Conservation (phyloP, 1,139 yeast species). For the Debaryomyces subglobosus region DNA sequence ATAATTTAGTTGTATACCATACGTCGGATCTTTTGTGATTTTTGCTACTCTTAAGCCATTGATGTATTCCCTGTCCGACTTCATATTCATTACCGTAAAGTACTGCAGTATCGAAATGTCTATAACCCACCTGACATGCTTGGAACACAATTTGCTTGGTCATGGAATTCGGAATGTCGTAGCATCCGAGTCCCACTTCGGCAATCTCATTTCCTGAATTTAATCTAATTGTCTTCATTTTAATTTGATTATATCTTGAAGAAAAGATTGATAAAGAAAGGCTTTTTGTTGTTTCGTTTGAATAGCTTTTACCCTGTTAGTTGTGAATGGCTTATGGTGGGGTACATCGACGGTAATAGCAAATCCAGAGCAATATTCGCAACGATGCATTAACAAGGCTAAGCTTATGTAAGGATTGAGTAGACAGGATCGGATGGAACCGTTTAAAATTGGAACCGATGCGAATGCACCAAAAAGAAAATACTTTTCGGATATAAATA, state of each 20-base stretch:
- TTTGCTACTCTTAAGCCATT: conserved; percentile 57
- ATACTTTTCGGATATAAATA: neutral
- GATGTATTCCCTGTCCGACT: conserved; percentile 54
- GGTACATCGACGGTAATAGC: neutral
- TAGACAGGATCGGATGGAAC: neutral
- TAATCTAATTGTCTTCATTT: conserved; percentile 15
- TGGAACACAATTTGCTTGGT: conserved; percentile 43
- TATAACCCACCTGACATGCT: conserved; percentile 54
- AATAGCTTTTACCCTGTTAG: too few relatives aligned
- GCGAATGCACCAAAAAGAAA: neutral
- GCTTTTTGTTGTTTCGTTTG: too few relatives aligned
- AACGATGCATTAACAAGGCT: neutral
- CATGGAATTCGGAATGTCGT: conserved; percentile 28
- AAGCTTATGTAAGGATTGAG: neutral
- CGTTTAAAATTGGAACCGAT: neutral
- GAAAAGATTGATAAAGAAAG: too few relatives aligned
- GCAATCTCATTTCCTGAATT: conserved; percentile 35
- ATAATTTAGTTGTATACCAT: conserved; percentile 58
- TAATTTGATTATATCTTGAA: neutral
- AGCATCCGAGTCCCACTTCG: conserved; percentile 42
- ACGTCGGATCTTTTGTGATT: conserved; percentile 57
- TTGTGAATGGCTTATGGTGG: neutral
- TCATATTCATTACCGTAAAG: conserved; percentile 59
- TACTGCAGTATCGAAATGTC: conserved; percentile 64
- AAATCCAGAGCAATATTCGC: neutral